These are phyloP conservation scores for Coniferiporia weirii DNA, from an alignment of 1,284 basidiomycete species.

Conservation along the genomic window DNA sequence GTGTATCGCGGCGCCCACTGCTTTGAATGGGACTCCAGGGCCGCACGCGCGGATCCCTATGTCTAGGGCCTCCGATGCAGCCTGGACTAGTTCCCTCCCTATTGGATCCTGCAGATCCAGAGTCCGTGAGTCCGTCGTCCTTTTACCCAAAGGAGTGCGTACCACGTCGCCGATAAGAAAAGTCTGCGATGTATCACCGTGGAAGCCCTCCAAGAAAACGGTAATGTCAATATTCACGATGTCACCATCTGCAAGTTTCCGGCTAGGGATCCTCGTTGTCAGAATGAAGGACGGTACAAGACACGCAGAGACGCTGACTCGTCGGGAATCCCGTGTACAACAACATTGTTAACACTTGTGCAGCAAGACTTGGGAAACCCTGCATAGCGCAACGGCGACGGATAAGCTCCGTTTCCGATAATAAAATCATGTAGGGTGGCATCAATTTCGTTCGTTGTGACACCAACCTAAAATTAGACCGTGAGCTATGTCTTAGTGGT, in stretches of 20 bases:
- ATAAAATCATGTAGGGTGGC: slow-evolving; percentile 67
- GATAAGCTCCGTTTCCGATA: slow-evolving; percentile 69
- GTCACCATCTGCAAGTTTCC: slow-evolving; percentile 74
- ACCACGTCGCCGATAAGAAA: slow-evolving; percentile 78
- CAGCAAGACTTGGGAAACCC: slow-evolving; percentile 86
- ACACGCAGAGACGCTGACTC: slow-evolving; percentile 41
- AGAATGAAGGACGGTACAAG: not conserved
- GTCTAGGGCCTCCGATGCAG: slow-evolving; percentile 64
- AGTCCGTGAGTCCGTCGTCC: not conserved
- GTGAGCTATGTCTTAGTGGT: slow-evolving; percentile 17
- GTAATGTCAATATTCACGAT: slow-evolving; percentile 86
- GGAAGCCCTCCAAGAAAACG: slow-evolving; percentile 71
- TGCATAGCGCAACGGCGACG: slow-evolving; percentile 79
- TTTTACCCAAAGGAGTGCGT: slow-evolving; percentile 21
- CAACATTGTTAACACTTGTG: slow-evolving; percentile 84
- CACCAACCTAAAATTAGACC: slow-evolving; percentile 47
- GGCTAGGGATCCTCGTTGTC: slow-evolving; percentile 37
- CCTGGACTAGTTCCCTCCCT: slow-evolving; percentile 57
- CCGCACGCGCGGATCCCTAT: slow-evolving; percentile 73
- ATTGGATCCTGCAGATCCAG: slow-evolving; percentile 48
- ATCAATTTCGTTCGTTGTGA: slow-evolving; percentile 75
- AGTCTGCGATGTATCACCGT: slow-evolving; percentile 82
- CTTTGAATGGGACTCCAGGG: slow-evolving; percentile 67
- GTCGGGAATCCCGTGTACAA: slow-evolving; percentile 85
- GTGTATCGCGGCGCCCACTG: slow-evolving; percentile 77